Evolutionary conservation across 345 rosid genomes (phyloP).

Genomic region (rapeseed (Brassica napus)): DNA sequence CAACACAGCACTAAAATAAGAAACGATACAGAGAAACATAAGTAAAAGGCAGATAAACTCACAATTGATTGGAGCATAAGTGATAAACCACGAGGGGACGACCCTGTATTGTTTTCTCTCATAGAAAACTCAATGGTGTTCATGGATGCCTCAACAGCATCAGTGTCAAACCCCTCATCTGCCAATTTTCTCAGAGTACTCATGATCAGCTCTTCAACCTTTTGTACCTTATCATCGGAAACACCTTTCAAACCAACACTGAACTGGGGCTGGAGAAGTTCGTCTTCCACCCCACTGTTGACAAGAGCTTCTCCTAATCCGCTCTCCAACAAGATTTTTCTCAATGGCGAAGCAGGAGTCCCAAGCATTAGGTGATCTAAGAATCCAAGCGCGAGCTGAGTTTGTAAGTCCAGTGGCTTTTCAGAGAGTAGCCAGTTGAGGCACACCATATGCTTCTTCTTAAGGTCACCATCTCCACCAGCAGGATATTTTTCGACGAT

Average conservation of each 20-base stretch:
- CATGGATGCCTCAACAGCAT: constrained; percentile 96
- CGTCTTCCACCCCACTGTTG: constrained; percentile 89
- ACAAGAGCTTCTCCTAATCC: constrained; percentile 90
- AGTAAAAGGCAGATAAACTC: constrained; percentile 25
- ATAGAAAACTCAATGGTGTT: constrained; percentile 95
- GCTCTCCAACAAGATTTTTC: constrained; percentile 84
- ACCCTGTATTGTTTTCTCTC: constrained; percentile 93
- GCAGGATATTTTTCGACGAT: constrained; percentile 79
- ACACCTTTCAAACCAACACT: constrained; percentile 91
- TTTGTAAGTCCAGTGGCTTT: constrained; percentile 78
- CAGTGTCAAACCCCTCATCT: constrained; percentile 81
- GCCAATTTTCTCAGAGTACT: constrained; percentile 66
- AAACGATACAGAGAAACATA: background rate
- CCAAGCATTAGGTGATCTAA: constrained; percentile 93
- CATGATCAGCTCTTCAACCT: constrained; percentile 73
- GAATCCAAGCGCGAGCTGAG: constrained; percentile 79
- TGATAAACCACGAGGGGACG: constrained; percentile 96
- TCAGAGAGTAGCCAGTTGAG: constrained; percentile 91
- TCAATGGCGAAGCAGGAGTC: constrained; percentile 90
- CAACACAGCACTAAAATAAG: constrained; percentile 27
- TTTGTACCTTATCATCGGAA: constrained; percentile 62
- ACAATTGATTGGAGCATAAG: constrained; percentile 91
- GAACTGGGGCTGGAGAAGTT: constrained; percentile 89
- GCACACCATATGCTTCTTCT: constrained; percentile 90
- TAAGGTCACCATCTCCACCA: constrained; percentile 71